Conservation (phyloP, 2,329 filamentous ascomycete genomes). For the Aspergillus sclerotialis region DNA sequence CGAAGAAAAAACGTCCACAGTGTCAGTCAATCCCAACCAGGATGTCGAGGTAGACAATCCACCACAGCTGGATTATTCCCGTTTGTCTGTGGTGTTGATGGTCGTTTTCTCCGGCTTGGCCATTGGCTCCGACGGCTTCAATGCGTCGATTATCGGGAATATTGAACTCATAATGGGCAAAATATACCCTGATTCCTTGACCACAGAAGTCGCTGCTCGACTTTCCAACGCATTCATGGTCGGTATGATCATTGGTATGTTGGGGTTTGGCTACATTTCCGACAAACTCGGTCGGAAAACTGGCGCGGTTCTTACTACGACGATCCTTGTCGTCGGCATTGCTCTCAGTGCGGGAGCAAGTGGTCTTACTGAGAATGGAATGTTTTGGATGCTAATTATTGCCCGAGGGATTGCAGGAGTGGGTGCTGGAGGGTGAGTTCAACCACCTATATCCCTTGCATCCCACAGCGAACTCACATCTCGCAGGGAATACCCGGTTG, state of each 20-base stretch:
- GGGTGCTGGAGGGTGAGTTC: conserved; percentile 30
- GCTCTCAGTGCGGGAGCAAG: conserved; percentile 42
- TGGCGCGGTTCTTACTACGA: conserved; percentile 43
- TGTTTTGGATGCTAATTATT: conserved; percentile 33
- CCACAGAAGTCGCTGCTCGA: conserved; percentile 27
- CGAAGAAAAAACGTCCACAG: neutral
- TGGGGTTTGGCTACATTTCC: conserved; percentile 46
- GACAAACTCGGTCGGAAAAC: conserved; percentile 45
- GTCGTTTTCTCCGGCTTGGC: conserved; percentile 30
- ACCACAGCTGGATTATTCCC: conserved; percentile 11
- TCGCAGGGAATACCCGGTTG: conserved; percentile 46
- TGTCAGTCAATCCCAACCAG: neutral
- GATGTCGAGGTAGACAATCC: too few relatives aligned
- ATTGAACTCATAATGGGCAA: conserved; percentile 36
- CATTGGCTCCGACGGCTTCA: conserved; percentile 29
- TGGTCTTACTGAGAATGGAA: conserved; percentile 30
- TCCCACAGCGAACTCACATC: conserved; percentile 1
- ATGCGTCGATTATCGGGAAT: conserved; percentile 28
- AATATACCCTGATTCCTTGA: conserved; percentile 14
- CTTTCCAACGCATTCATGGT: conserved; percentile 52
- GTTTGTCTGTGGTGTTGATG: conserved; percentile 22
- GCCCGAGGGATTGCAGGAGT: conserved; percentile 40
- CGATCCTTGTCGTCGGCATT: conserved; percentile 43
- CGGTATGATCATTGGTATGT: conserved; percentile 52
- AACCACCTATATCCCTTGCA: neutral